phyloP scores from a whole-genome alignment of 2,329 filamentous ascomycete species.

The Pezizomycotina sp. region DNA sequence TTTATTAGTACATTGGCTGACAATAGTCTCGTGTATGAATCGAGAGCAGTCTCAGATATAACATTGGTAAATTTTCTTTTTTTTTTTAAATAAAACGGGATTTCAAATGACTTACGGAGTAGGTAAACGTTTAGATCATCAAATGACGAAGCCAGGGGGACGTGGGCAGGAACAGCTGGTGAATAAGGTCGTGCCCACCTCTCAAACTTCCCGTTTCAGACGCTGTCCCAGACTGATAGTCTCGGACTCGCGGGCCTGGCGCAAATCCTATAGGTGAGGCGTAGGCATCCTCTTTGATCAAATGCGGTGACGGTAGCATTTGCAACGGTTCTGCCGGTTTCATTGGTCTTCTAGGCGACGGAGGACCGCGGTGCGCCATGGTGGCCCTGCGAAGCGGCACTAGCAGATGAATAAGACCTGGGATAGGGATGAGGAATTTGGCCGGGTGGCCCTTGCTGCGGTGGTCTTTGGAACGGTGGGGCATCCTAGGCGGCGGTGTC shows the following conservation, averaged over 20 bases:
- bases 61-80: too few species aligned
- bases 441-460: constrained; percentile 24
- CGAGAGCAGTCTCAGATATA: too few species aligned
- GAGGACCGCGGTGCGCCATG: constrained; percentile 29
- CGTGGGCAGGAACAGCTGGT: constrained; percentile 53
- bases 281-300: constrained; percentile 67
- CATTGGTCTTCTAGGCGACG: constrained; percentile 35
- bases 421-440: constrained; percentile 32
- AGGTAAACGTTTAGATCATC: constrained; percentile 71
- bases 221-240: constrained; percentile 49
- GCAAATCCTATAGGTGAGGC: constrained; percentile 71
- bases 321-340: constrained; percentile 59
- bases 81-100: too few species aligned
- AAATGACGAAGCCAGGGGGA: constrained; percentile 66
- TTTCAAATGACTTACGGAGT: constrained; percentile 77
- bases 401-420: constrained; percentile 49
- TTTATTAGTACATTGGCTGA: constrained; percentile 24
- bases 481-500: constrained; percentile 64
- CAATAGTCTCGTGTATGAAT: background rate
- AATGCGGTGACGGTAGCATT: constrained; percentile 68
- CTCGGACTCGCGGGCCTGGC: constrained; percentile 50
- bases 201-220: constrained; percentile 40
- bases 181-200: constrained; percentile 51
- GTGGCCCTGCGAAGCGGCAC: constrained; percentile 32
- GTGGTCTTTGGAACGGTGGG: constrained; percentile 32